Base-by-base conservation (phyloP, 2,329 filamentous ascomycete species). In the Pyricularia sp. region DNA sequence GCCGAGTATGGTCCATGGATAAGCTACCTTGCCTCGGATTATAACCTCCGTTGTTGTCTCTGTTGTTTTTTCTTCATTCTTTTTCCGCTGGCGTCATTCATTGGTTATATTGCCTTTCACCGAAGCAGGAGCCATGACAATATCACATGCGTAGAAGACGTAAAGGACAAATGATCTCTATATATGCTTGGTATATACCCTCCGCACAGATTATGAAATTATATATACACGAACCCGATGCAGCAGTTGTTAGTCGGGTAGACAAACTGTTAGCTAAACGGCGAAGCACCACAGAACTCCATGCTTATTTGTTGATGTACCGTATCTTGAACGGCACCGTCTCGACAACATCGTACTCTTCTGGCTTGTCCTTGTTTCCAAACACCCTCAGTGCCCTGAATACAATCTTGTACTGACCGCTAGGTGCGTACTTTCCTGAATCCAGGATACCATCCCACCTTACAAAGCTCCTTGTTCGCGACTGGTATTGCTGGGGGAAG, bases 301-400 rank as follows among this genome's bases (percentile, higher is more conserved):
- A 9, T 17, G 20, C 42, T 9, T n/a, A 55, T 55, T 55, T 55
- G n/a, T 64, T 55, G 23, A 71, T 61, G 67, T 86, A 87, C 55
- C 74, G 73, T 66, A 87, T 81, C n/a, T 74, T 73, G 70, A 87
- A 84, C 0, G 77, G 68, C 0, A 75, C 73, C 12, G 82, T 79
- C 72, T 82, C 78, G 26, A 74, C 73, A 1, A 76, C 73, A 30
- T 86, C 84, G 14, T 84, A 87, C 66, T 87, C 82, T 4, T 74
- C 76, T 1, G 77, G 70, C 69, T 81, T 77, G 17, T 76, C 74
- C 42, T 76, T 75, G 69, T 87, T 78, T 5, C 85, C 85, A 73
- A 83, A 85, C 70, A 87, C 80, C 70, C 79, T 80, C 71, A 87
- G 74, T 2, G 84, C 82, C 69, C 80, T 79, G 33, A 86, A 77